Evolutionary conservation across 495 filamentous ascomycete genomes (phyloP).

Genomic region (Xylaria flabelliformis): DNA sequence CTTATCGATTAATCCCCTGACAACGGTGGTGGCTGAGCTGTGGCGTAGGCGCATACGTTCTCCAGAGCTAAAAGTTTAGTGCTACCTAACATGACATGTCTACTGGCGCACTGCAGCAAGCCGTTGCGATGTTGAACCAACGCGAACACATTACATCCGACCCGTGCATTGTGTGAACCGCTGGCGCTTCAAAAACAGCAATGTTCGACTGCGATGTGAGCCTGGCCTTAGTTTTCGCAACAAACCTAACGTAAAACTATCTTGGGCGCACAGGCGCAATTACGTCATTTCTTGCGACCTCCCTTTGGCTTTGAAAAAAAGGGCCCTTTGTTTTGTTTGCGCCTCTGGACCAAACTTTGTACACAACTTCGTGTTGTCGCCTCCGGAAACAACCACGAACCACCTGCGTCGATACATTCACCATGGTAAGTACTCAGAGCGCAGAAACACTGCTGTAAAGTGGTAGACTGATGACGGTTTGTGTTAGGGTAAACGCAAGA

Average conservation of each 20-base stretch:
- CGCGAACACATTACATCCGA: neutral
- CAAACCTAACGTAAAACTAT: constrained; percentile 18
- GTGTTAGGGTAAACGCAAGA: constrained; percentile 87
- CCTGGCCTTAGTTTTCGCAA: constrained; percentile 10
- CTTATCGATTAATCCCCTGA: neutral
- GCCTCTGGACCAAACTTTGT: neutral
- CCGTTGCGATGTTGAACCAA: neutral
- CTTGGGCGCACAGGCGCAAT: constrained; percentile 4
- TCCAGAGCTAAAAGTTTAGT: neutral
- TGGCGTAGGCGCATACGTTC: neutral
- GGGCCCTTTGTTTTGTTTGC: constrained; percentile 1
- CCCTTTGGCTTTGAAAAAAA: constrained; percentile 7
- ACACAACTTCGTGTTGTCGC: neutral
- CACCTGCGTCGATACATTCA: neutral
- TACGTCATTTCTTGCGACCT: constrained; percentile 21
- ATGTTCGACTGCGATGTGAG: constrained; percentile 10
- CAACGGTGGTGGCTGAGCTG: neutral
- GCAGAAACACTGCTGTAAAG: neutral
- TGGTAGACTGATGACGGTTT: constrained; percentile 7
- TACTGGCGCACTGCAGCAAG: no score
- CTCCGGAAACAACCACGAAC: constrained; percentile 2
- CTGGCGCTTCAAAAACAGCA: constrained; percentile 12
- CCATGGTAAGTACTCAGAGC: constrained; percentile 3
- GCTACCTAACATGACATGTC: neutral
- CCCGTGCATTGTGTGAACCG: neutral